Percentiles rank a stretch among this genome's conserved stretches.
phyloP scores from a whole-genome alignment of 2,329 filamentous ascomycete genomes.

The Pseudogymnoascus sp. region DNA sequence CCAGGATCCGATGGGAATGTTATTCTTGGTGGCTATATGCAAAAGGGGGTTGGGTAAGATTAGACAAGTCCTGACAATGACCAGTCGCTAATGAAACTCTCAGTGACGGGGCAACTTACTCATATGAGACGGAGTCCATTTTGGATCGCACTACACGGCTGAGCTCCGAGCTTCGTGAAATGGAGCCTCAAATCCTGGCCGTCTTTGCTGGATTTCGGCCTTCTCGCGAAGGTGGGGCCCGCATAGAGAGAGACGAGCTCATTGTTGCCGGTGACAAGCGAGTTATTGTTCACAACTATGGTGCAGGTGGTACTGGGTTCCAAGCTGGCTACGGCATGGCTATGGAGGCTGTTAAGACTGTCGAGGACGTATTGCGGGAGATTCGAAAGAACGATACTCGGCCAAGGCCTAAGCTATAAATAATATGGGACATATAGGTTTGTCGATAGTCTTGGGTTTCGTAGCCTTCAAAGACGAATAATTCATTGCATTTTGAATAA shows the following conservation, averaged over 20 bases:
- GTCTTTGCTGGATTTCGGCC: constrained; percentile 30
- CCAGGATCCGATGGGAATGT: constrained; percentile 32
- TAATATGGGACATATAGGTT: background rate
- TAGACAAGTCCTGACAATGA: background rate
- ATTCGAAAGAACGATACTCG: constrained; percentile 8
- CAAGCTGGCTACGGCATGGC: constrained; percentile 38
- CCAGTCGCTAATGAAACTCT: background rate
- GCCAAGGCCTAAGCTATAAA: background rate
- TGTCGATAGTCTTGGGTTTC: background rate
- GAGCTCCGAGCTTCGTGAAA: constrained; percentile 25
- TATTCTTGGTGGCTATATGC: constrained; percentile 35
- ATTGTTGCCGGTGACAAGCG: constrained; percentile 22
- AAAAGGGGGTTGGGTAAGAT: constrained; percentile 30
- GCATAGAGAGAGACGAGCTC: constrained; percentile 27
- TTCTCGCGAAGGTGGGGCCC: constrained; percentile 32
- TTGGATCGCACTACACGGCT: constrained; percentile 30
- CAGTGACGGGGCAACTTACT: constrained; percentile 32
- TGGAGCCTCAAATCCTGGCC: constrained; percentile 28
- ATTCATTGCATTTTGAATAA: constrained; percentile 1
- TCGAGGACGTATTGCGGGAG: constrained; percentile 25
- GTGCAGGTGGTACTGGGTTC: constrained; percentile 39
- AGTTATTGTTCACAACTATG: constrained; percentile 37
- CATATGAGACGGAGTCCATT: constrained; percentile 33
- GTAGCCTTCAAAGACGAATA: background rate
- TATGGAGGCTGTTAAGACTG: constrained; percentile 28